These are phyloP conservation scores for Nicotiana knightiana DNA, from an alignment of 257 asterid species.

Conservation along the genomic window DNA sequence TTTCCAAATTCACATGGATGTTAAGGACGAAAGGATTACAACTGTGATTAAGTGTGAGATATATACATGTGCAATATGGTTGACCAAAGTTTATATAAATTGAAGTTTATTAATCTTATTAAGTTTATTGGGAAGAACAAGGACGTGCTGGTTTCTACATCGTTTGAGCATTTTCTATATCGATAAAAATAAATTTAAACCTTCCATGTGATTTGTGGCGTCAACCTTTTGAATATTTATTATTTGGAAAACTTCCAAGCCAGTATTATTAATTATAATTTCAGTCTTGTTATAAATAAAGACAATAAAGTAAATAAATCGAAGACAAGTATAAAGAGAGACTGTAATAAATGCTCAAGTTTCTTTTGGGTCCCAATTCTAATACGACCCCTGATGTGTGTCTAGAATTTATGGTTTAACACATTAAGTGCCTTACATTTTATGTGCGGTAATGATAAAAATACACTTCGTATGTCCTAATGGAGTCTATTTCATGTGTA, in stretches of 20 bases:
- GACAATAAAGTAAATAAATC: no score
- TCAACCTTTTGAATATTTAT: neutral
- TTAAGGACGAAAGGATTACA: neutral
- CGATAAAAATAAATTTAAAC: neutral
- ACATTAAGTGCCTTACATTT: no score
- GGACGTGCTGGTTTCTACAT: neutral
- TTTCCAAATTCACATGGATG: neutral
- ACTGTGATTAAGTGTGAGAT: neutral
- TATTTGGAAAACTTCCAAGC: neutral
- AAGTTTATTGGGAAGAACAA: neutral
- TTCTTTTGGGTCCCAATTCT: no score
- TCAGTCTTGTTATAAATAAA: no score
- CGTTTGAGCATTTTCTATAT: neutral
- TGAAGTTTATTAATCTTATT: neutral
- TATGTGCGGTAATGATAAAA: no score
- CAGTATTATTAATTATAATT: neutral
- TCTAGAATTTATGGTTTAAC: no score
- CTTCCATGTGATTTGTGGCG: neutral
- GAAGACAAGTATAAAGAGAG: no score
- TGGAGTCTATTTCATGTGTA: no score
- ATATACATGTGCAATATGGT: neutral
- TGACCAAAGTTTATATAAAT: neutral
- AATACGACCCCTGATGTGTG: no score
- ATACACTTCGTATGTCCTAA: no score
- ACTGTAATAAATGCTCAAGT: no score